Base-by-base conservation (phyloP, 1,284 basidiomycete species). In the Trichosporon ovoides region DNA sequence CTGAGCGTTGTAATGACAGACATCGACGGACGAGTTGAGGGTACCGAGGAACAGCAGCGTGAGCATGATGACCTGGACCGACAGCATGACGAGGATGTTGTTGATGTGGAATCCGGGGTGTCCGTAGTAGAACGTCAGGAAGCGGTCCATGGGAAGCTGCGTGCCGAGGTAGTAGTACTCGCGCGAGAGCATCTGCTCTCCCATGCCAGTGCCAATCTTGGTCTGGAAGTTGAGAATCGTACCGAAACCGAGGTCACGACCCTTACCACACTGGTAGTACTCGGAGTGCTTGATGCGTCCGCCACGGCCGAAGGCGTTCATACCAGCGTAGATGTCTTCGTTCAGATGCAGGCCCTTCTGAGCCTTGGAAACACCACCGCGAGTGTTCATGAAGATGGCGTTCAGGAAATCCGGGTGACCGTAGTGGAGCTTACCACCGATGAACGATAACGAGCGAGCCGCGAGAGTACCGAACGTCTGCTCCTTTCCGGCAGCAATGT, bases 81-180 rank as follows among this genome's bases (percentile, higher is more conserved):
- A 92, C 67, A 93, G 78, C 70, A 97, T 96, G 76, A 97, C 88
- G 72, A 98, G 83, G 83, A 98, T 98, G 78, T 99, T 99, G 83
- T 99, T 98, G 81, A 98, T 94, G 76, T 98, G 94, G 88, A 99
- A 99, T 65, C 95, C 96, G 53, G 96, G 95, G 79, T 98, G 95
- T 53, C 91, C 95, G 76, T 98, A 98, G 82, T 98, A 98, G 84
- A 98, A 98, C 55, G 95, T 98, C 74, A 98, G 81, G 87, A 98
- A 98, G 54, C 96, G 87, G 76, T 98, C 96, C 75, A 97, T 87
- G 38, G 95, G 94, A 49, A 98, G 84, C 77, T 98, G 95, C n/a
- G 96, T 98, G 54, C 95, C 96, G 65, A 98, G 80, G 77, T 98
- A 98, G 80, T 98, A 98, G 80, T 98, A 98, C 80, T 98, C 95